A percentile compares a stretch with the other conserved stretches of the same genome.
Evolutionary conservation across 2,329 filamentous ascomycete genomes (phyloP).

Genomic region (Aulographum hederae): DNA sequence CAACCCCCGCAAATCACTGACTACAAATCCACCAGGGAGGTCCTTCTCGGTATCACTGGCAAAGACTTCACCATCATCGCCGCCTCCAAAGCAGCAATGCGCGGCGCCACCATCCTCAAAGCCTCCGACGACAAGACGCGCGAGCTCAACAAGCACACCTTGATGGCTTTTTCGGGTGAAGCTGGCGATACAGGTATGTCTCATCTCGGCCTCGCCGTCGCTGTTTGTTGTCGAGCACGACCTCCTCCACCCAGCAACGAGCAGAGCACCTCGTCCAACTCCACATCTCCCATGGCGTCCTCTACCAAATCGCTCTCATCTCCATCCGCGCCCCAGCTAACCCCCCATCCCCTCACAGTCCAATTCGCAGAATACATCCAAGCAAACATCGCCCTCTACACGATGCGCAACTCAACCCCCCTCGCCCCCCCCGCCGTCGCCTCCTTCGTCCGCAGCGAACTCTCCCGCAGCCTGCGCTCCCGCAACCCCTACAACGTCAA

Average conservation of each 20-base stretch:
- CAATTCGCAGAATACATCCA: constrained; percentile 99
- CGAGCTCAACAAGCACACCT: constrained; percentile 75
- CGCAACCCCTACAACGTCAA: constrained; percentile 95
- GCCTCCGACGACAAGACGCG: constrained; percentile 92
- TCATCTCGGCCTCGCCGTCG: too few relatives aligned
- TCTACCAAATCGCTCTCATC: too few relatives aligned
- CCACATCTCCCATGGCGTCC: constrained; percentile 2
- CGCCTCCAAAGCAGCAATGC: constrained; percentile 95
- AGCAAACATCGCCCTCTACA: constrained; percentile 94
- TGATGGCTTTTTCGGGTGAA: constrained; percentile 92
- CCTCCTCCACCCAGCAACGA: too few relatives aligned
- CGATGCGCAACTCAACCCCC: constrained; percentile 92
- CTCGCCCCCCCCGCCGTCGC: constrained; percentile 78
- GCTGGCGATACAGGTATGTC: constrained; percentile 75
- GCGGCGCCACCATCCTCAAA: constrained; percentile 91
- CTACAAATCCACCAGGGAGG: constrained; percentile 40
- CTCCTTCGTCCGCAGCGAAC: constrained; percentile 83
- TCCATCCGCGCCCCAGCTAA: too few relatives aligned
- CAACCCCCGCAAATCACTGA: too few relatives aligned
- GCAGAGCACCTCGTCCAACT: neutral
- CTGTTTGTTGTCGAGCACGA: too few relatives aligned
- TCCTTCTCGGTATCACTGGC: constrained; percentile 92
- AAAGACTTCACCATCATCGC: constrained; percentile 98
- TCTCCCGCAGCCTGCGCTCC: constrained; percentile 78
- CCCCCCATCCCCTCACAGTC: constrained; percentile 35